Percentiles rank a stretch among this genome's conserved stretches.
phyloP scores from a whole-genome alignment of 805 yeast species.

The Brettanomyces nanus region DNA sequence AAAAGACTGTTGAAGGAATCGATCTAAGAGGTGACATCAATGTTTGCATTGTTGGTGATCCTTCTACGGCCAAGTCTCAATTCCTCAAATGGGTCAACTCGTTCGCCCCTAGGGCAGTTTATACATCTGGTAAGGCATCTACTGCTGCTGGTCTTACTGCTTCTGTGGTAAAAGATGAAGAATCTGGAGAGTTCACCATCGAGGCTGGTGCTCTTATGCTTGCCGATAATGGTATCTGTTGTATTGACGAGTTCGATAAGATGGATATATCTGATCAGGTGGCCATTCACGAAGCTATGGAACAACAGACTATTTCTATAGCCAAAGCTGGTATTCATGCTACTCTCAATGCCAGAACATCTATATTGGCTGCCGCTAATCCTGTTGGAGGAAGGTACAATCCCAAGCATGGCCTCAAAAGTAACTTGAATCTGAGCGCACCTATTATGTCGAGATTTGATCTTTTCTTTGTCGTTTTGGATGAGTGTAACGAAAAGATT shows the following conservation, averaged over 20 bases:
- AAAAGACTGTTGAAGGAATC: conserved; percentile 87
- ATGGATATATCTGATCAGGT: conserved; percentile 96
- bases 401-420: conserved; percentile 71
- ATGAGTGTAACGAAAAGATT: conserved; percentile 85
- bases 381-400: conserved; percentile 97
- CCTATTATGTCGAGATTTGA: conserved; percentile 99
- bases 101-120: conserved; percentile 88
- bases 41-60: conserved; percentile 95
- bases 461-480: conserved; percentile 86
- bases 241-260: conserved; percentile 97
- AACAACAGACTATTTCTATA: conserved; percentile 96
- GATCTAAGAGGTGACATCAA: conserved; percentile 94
- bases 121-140: conserved; percentile 97
- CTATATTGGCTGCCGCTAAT: conserved; percentile 97
- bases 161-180: conserved; percentile 95
- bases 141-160: conserved; percentile 99
- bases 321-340: conserved; percentile 99
- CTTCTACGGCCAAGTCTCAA: conserved; percentile 95
- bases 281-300: conserved; percentile 99
- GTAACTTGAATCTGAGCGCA: conserved; percentile 91
- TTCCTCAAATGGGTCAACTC: conserved; percentile 87
- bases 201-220: conserved; percentile 99
- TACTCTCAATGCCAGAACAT: conserved; percentile 91
- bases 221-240: conserved; percentile 97
- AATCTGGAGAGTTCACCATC: conserved; percentile 91